phyloP scores from a whole-genome alignment of 176 grass and related monocot species.

The Carex pumila region DNA sequence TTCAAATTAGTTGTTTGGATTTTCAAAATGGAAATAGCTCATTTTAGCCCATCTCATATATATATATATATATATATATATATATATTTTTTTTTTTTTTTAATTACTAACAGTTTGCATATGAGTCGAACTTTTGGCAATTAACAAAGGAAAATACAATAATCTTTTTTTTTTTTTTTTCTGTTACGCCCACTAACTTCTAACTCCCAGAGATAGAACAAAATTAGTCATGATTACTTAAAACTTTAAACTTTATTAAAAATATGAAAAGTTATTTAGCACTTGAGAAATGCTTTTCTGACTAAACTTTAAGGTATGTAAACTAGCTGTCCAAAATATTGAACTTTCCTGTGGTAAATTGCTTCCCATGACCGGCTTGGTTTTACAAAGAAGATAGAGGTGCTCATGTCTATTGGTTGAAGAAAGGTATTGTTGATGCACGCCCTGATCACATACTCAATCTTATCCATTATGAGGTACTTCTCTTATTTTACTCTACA shows the following conservation, averaged over 20 bases:
- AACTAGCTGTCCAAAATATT: neutral
- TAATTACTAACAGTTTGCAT: neutral
- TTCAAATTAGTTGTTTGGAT: too few species aligned
- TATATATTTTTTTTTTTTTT: too few species aligned
- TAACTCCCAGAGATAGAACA: neutral
- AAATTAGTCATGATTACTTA: neutral
- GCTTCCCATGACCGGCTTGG: slow-evolving; percentile 45
- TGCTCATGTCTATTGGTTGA: slow-evolving; percentile 76
- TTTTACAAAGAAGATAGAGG: slow-evolving; percentile 88
- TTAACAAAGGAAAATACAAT: neutral
- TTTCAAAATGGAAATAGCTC: too few species aligned
- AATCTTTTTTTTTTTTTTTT: neutral
- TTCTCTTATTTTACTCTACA: neutral
- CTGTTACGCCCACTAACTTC: neutral
- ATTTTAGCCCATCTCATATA: too few species aligned
- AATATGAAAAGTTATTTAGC: neutral
- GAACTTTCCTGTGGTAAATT: neutral
- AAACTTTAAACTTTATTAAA: neutral
- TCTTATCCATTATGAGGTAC: slow-evolving; percentile 97
- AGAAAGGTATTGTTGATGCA: slow-evolving; percentile 65
- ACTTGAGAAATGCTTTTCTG: neutral
- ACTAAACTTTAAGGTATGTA: neutral
- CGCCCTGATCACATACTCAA: slow-evolving; percentile 79
- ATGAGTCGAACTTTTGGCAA: too few species aligned
- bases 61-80: too few species aligned